Evolutionary conservation across 2,329 filamentous ascomycete genomes (phyloP), one percentile per base, ranked within the genome.

Genomic region (Trichophyton verrucosum): DNA sequence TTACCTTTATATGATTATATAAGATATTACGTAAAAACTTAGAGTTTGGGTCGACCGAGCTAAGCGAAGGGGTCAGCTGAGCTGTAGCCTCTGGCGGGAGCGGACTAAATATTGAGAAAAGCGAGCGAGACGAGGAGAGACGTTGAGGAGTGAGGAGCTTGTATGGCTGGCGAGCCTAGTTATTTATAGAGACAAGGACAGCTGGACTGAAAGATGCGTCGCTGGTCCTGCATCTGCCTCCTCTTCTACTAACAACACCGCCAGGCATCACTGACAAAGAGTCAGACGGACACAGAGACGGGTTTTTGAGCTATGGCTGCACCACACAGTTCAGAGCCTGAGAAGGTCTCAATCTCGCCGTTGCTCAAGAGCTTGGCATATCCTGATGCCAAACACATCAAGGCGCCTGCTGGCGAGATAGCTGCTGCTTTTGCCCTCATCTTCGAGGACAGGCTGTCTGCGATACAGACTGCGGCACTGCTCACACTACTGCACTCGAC

Each of bases 401-500:
- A 76, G 57, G 86, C 91, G 60, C 84, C 85, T 15, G 85, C 91
- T 11, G 79, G 83, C 58, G 90, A 96, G 72, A 94, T 99, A 72
- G 90, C 92, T 62, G 81, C 86, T n/a, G 91, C 92, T 60, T 86
- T 97, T 67, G 86, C 89, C 3, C 81, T 92, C 70, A 95, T 96
- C 71, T 97, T 97, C 75, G 91, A 91, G 62, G 87, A 96, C 75
- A 84, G 85, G 66, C 80, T 97, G 17, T 92, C 89, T n/a, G 86
- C 89, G 44, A 88, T 91, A 7, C 94, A 97, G 73, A 88, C 88
- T 0, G 88, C 89, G 60, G 88, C 91, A 44, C 80, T 99, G 61
- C 80, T 97, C 59, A 96, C 94, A 70, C 88, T 91, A 60, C 80
- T 99, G 53, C 92, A 96, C 76, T 96, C 95, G 67, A 96, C 91